A percentile compares a stretch with the other conserved stretches of the same genome.
phyloP scores from a whole-genome alignment of 192 early-diverging fungal species.

The Coemansia sp. region DNA sequence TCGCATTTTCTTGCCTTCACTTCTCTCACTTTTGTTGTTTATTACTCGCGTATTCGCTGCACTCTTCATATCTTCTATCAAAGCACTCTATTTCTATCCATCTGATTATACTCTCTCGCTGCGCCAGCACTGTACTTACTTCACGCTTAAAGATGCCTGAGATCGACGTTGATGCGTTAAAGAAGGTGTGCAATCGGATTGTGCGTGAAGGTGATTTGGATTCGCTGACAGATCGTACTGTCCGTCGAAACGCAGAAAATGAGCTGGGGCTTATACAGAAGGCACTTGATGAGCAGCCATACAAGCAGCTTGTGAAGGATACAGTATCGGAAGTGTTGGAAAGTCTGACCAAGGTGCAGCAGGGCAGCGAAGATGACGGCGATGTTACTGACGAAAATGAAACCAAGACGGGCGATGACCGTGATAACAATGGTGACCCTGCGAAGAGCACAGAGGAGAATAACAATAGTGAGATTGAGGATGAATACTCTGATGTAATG shows the following conservation, averaged over 20 bases:
- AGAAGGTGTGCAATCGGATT: slow-evolving; percentile 19
- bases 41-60: too few species aligned
- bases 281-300: slow-evolving; percentile 24
- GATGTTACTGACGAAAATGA: slow-evolving; percentile 2
- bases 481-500: slow-evolving; percentile 16
- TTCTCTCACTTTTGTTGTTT: too few species aligned
- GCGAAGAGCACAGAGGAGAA: not conserved
- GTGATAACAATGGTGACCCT: not conserved
- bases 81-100: too few species aligned
- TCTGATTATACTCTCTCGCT: too few species aligned
- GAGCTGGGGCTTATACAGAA: slow-evolving; percentile 27
- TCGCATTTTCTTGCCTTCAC: too few species aligned
- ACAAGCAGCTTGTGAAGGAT: slow-evolving; percentile 34
- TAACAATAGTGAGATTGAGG: slow-evolving; percentile 9
- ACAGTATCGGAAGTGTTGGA: slow-evolving; percentile 12
- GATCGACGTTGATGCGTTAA: slow-evolving; percentile 18
- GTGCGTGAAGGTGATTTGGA: slow-evolving; percentile 37
- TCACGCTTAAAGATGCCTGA: slow-evolving; percentile 10
- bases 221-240: slow-evolving; percentile 29
- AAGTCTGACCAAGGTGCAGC: slow-evolving; percentile 1
- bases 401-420: not conserved
- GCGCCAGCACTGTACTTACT: too few species aligned
- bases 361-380: not conserved
- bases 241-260: slow-evolving; percentile 35
- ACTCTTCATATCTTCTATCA: too few species aligned